Conservation (phyloP, 75 land plant genomes). For the Adiantum capillusveneris region DNA sequence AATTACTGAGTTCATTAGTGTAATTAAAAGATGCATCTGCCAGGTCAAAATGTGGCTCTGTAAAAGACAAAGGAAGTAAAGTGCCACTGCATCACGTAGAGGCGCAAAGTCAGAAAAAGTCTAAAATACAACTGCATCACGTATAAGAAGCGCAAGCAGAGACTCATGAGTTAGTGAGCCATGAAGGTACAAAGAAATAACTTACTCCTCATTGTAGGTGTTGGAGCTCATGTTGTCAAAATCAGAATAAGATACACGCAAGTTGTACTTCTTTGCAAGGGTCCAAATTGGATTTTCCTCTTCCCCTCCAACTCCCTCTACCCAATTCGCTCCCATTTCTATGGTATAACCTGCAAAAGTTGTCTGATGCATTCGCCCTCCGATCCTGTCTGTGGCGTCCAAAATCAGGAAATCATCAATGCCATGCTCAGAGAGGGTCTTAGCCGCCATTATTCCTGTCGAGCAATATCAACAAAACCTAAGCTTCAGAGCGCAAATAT, state of each 20-base stretch:
- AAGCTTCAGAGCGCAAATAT: no score
- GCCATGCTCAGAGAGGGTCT: slow-evolving; percentile 42
- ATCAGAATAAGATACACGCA: slow-evolving; percentile 26
- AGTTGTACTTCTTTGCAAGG: slow-evolving; percentile 28
- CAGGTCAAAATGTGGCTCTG: not conserved
- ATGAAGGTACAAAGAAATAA: no score
- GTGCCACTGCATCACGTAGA: slow-evolving; percentile 1
- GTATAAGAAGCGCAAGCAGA: no score
- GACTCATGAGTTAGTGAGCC: no score
- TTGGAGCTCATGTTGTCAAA: slow-evolving; percentile 33
- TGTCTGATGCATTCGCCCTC: slow-evolving; percentile 39
- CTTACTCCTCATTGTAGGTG: slow-evolving; percentile 23
- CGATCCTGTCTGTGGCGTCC: slow-evolving; percentile 49
- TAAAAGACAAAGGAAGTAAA: not conserved
- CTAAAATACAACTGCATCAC: no score
- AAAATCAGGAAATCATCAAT: slow-evolving; percentile 37
- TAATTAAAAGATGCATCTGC: slow-evolving; percentile 1
- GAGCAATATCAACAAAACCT: no score
- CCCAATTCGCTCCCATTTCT: slow-evolving; percentile 62
- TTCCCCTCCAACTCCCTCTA: slow-evolving; percentile 48
- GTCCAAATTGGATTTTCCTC: slow-evolving; percentile 41
- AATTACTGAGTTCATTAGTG: slow-evolving; percentile 1
- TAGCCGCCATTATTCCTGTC: slow-evolving; percentile 60
- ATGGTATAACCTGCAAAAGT: slow-evolving; percentile 29
- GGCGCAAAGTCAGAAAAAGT: no score